phyloP scores from a whole-genome alignment of 805 yeast genomes.

The Phaffomyces thermotolerans region DNA sequence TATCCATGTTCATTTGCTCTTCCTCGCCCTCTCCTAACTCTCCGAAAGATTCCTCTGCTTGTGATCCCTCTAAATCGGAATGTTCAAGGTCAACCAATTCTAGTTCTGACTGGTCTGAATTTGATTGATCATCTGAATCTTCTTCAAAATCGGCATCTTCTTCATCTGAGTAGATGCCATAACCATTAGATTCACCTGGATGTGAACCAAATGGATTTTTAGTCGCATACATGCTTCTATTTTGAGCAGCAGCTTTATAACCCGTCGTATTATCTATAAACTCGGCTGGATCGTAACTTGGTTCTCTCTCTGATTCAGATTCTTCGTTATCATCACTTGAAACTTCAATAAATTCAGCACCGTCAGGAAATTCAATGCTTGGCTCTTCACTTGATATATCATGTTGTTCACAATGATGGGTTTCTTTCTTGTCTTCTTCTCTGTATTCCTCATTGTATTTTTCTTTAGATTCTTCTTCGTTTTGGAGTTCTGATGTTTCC shows the following conservation, averaged over 20 bases:
- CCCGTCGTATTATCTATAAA: slow-evolving; percentile 7
- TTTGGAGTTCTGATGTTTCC: not conserved
- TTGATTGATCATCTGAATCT: not conserved
- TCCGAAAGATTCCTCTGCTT: not conserved
- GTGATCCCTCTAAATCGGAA: not conserved
- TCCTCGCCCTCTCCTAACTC: not conserved
- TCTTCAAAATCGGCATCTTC: not conserved
- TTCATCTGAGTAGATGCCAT: not conserved
- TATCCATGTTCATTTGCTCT: not conserved
- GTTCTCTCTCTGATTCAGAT: slow-evolving; percentile 2
- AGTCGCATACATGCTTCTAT: slow-evolving; percentile 5
- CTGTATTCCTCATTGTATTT: not conserved
- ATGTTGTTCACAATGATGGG: not conserved
- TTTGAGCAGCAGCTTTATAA: slow-evolving; percentile 11
- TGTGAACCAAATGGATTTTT: not conserved
- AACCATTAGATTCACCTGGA: not conserved
- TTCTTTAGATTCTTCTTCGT: not conserved
- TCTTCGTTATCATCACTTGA: slow-evolving; percentile 7
- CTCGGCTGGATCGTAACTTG: slow-evolving; percentile 8
- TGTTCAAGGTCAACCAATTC: not conserved
- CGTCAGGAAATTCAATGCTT: slow-evolving; percentile 1
- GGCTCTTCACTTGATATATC: slow-evolving; percentile 15
- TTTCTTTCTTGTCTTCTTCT: not conserved
- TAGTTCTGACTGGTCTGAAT: not conserved
- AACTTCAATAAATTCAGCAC: slow-evolving; percentile 7